Base-by-base conservation (phyloP, 1,139 yeast species). In the Hanseniaspora uvarum region DNA sequence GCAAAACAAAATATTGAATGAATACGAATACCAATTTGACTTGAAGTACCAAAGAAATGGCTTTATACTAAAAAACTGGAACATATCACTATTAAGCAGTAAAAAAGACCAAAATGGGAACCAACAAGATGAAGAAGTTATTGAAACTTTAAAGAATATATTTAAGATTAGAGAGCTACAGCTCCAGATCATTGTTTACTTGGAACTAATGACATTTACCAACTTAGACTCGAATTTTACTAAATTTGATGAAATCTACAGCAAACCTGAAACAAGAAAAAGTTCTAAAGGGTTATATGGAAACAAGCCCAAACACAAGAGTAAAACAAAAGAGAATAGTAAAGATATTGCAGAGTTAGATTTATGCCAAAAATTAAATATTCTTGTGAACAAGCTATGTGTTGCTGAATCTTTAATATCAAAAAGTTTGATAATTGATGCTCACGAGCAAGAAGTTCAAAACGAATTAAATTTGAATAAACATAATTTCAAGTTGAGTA, bases 91-190 rank as follows among this genome's bases (percentile, higher is more conserved):
- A 21, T 23, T 41, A 6, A n/a, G 19, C n/a, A 18, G n/a, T 14
- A 41, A 41, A 31, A 48, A 39, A 21, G 43, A 28, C 23, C 24
- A 23, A 7, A 23, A 7, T 30, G 34, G 23, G 3, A 24, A 34
- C 18, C 6, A 16, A 36, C 23, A 30, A 31, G 38, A 49, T 16
- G 18, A 31, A 5, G 38, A 44, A 14, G 30, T 53, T 6, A 30
- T 46, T 12, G 38, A 44, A 4, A 63, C 60, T 31, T 31, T 65
- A 5, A 36, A 53, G 1, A 51, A 46, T 5, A 56, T 65, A 26
- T 68, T 82, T 55, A 83, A 81, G 60, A 68, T 79, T 0, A 70
- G 89, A 39, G 94, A 84, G 60, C 77, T 84, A 0, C 86, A 82
- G 61, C 67, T 84, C 19, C 94, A 84, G 62, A 69, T 82, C 0